Base-by-base conservation (phyloP, 2,329 filamentous ascomycete genomes). In the Diaporthe sp. region DNA sequence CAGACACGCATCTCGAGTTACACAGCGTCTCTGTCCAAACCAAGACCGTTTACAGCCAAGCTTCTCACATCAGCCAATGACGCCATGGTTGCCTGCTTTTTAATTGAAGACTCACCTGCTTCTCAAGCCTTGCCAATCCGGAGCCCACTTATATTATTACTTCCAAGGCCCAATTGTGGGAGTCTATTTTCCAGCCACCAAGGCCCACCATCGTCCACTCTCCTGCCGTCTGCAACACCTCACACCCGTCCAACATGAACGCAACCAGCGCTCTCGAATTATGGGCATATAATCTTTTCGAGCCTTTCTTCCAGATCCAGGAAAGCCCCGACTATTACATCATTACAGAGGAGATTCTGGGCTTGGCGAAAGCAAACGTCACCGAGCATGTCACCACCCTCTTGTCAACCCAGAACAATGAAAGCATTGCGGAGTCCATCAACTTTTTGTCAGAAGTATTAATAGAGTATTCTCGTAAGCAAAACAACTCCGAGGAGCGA, bases 1-100 rank as follows among this genome's bases (percentile, higher is more conserved):
- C 22, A 55, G 13, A 4, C 13, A 13, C 28, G n/a, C 25, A 60
- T 13, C 10, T 60, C 17, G 22, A 37, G 31, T 37, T 60, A 37
- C 55, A 60, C 55, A n/a, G 31, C 28, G 19, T 22, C 22, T 22
- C 44, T 19, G 3, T 19, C 17, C 19, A 49, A 22, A 49, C 6
- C 28, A 4, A 34, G 28, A 15, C 15, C 34, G 17, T 37, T 25
- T 60, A 39, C 19, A 60, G 22, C 57, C 34, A 22, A 28, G 19
- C n/a, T 37, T 60, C 34, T 39, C 34, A 60, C 57, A 39, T 60
- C 57, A 60, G 57, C 34, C 12, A 39, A n/a, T 60, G 57, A 60
- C 34, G 28, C 34, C 34, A 60, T 60, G 9, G 15, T 10, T 15
- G 22, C 22, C 10, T 42, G 12, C 2, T 39, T 60, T 25, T 25